Conservation (phyloP, 306 rosid species). For the Vicia faba region DNA sequence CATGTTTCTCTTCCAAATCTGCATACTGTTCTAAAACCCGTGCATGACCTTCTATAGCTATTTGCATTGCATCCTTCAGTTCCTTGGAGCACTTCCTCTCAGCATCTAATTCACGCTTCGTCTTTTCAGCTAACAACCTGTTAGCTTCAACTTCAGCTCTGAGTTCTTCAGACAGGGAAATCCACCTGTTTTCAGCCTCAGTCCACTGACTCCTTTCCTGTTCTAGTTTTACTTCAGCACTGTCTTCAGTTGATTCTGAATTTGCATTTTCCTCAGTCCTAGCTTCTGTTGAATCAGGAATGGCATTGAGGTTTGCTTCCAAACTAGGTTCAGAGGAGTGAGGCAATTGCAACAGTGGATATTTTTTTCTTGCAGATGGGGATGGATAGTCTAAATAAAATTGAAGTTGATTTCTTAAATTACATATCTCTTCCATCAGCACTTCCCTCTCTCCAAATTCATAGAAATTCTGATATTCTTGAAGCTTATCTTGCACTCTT, state of each 20-base stretch:
- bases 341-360: constrained; percentile 55
- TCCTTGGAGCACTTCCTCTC: constrained; percentile 79
- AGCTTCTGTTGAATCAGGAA: constrained; percentile 52
- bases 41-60: constrained; percentile 79
- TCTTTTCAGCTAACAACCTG: constrained; percentile 63
- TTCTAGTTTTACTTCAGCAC: constrained; percentile 57
- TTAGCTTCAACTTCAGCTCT: constrained; percentile 76
- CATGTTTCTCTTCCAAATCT: constrained; percentile 88
- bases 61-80: constrained; percentile 74
- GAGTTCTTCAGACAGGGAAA: constrained; percentile 74
- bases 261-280: constrained; percentile 48
- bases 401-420: constrained; percentile 76
- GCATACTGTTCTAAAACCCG: constrained; percentile 81
- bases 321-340: constrained; percentile 48
- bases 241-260: constrained; percentile 54
- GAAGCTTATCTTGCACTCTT: constrained; percentile 71
- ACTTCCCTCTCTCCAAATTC: constrained; percentile 88
- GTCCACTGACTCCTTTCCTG: constrained; percentile 69
- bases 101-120: constrained; percentile 64
- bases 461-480: constrained; percentile 58
- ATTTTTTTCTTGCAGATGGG: constrained; percentile 47
- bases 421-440: constrained; percentile 83
- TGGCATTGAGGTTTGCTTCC: constrained; percentile 52
- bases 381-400: constrained; percentile 66
- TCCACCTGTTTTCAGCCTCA: constrained; percentile 80